Conservation (phyloP, 2,329 filamentous ascomycete genomes). For the Leptographium lundbergii region DNA sequence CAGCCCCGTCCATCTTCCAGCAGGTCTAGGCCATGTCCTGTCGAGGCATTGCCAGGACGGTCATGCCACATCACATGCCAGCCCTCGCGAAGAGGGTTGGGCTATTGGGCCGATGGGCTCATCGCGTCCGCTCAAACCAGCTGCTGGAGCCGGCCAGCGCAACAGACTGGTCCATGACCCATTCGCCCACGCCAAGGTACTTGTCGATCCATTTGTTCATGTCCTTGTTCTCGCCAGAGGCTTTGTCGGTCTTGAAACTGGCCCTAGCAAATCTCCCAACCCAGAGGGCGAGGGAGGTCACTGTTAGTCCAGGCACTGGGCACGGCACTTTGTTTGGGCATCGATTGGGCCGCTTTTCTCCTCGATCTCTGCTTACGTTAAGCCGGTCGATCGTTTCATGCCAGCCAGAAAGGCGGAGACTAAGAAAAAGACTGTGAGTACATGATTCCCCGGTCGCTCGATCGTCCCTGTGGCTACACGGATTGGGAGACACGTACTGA, state of each 20-base stretch:
- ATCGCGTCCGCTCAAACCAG: conserved; percentile 86
- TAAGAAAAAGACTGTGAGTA: conserved; percentile 20
- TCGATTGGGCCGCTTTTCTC: not conserved
- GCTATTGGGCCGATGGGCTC: not conserved
- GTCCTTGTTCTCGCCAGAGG: conserved; percentile 68
- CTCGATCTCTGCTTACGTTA: conserved; percentile 62
- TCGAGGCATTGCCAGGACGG: too few relatives aligned
- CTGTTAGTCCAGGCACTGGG: conserved; percentile 29
- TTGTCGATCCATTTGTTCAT: conserved; percentile 81
- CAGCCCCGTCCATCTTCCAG: too few relatives aligned
- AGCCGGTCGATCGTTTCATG: conserved; percentile 91
- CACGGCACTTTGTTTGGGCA: not conserved
- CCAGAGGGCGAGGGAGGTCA: conserved; percentile 18
- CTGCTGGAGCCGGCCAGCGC: conserved; percentile 77
- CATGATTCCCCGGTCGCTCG: not conserved
- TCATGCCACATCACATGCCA: not conserved
- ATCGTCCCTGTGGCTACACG: too few relatives aligned
- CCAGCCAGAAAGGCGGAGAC: conserved; percentile 94
- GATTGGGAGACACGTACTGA: conserved; percentile 46
- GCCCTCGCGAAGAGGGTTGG: not conserved
- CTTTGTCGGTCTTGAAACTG: conserved; percentile 79
- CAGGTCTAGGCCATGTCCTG: too few relatives aligned
- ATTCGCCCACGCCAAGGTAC: conserved; percentile 90
- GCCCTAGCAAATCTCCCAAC: conserved; percentile 35
- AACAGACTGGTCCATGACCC: conserved; percentile 96